Evolutionary conservation across 116 monocot species (phyloP), one percentile per base, ranked within the genome.

Genomic region (Zostera marina): DNA sequence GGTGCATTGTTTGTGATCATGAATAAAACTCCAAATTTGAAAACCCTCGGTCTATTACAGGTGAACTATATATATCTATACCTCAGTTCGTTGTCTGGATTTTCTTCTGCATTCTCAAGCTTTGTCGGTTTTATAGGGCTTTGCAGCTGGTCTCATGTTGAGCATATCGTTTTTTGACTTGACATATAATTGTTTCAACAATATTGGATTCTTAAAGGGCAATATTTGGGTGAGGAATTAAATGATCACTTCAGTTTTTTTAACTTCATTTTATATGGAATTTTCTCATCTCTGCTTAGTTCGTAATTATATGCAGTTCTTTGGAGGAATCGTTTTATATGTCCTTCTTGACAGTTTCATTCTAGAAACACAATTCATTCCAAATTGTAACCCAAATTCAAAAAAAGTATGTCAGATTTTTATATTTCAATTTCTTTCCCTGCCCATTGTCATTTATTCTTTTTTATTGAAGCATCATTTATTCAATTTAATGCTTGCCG

Each of bases 131-230:
- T 58, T 24, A 53, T 73, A 99, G 98, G 98, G 98, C 16, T 99
- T 99, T 77, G 98, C 98, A 71, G 83, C 98, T 73, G 98, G 90
- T 11, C 79, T 99, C 62, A 99, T 99, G 98, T 53, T 99, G 79
- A 81, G 91, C 76, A 87, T 99, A 64, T 90, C 98, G 3, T 99
- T 99, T 67, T 64, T 99, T 4, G 91, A 99, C 81, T 74, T 99
- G 79, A 78, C 82, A 58, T 91, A 99, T 68, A 99, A 99, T 83
- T 86, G 91, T 67, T 41, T 99, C 15, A 99, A 87, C 66, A 81
- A 81, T 59, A 78, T 99, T 66, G 98, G 98, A 13, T 99, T 99
- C 73, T 71, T 99, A 56, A 99, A 79, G 71, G 98, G 76, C 11
- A 99, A 99, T 57, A 61, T 99, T 25, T 99, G 98, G 98, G 98